Evolutionary conservation across 2,329 filamentous ascomycete species (phyloP).

Genomic region (Ophiostoma tasmaniense): DNA sequence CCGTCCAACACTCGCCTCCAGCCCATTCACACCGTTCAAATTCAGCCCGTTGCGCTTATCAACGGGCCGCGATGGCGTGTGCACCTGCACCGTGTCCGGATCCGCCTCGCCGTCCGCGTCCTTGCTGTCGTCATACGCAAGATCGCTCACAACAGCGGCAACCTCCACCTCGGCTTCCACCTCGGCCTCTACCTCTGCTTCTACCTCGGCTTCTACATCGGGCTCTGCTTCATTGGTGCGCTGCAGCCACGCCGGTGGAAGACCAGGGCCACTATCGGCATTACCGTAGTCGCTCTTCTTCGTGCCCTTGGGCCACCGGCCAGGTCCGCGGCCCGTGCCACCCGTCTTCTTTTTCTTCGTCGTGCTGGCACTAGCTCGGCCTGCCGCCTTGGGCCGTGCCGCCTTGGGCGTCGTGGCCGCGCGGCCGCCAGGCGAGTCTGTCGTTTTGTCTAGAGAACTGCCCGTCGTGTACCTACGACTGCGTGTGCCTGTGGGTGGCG

Average conservation of each 20-base stretch:
- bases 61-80: constrained; percentile 27
- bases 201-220: background rate
- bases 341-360: constrained; percentile 47
- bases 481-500: constrained; percentile 24
- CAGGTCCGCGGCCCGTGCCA: constrained; percentile 56
- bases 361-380: constrained; percentile 18
- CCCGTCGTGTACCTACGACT: constrained; percentile 25
- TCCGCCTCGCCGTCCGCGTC: constrained; percentile 22
- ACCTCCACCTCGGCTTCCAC: constrained; percentile 10
- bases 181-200: background rate
- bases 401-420: constrained; percentile 28
- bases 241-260: constrained; percentile 46
- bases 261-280: constrained; percentile 54
- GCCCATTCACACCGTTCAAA: constrained; percentile 17
- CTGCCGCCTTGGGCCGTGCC: constrained; percentile 33
- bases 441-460: background rate
- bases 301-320: constrained; percentile 59
- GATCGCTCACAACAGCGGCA: constrained; percentile 19
- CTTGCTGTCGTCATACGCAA: background rate
- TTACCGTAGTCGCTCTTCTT: constrained; percentile 62
- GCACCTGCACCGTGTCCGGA: constrained; percentile 27
- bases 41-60: constrained; percentile 23
- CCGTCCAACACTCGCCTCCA: constrained; percentile 19
- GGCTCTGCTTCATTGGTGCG: background rate
- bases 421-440: constrained; percentile 21